These are phyloP conservation scores for Stygiomarasmius scandens DNA, from an alignment of 1,284 basidiomycete genomes.

Conservation along the genomic window DNA sequence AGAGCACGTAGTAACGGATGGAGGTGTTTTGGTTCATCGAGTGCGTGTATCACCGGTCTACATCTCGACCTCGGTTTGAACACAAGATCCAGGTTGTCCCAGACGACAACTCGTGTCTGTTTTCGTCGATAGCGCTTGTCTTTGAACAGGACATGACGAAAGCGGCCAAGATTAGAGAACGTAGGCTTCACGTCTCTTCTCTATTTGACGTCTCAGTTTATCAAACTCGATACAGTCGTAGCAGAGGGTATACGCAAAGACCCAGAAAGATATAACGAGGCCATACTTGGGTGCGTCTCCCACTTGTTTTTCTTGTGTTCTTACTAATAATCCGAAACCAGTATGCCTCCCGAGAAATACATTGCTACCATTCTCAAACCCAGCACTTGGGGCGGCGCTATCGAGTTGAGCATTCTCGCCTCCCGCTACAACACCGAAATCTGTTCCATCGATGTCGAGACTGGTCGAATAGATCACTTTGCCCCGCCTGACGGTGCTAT, in stretches of 20 bases:
- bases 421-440: constrained; percentile 85
- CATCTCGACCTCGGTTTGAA: constrained; percentile 3
- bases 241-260: constrained; percentile 78
- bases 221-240: constrained; percentile 56
- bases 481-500: constrained; percentile 44
- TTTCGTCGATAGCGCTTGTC: constrained; percentile 82
- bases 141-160: constrained; percentile 81
- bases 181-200: constrained; percentile 39
- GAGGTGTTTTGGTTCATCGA: constrained; percentile 70
- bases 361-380: constrained; percentile 80
- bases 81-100: constrained; percentile 69
- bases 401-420: constrained; percentile 85
- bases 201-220: constrained; percentile 4
- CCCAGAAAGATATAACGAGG: constrained; percentile 76
- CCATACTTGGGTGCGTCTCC: constrained; percentile 73
- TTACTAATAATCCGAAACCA: constrained; percentile 15
- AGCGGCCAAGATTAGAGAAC: constrained; percentile 64
- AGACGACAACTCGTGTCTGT: constrained; percentile 93
- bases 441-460: constrained; percentile 87
- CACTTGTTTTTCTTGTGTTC: background rate
- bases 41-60: constrained; percentile 37
- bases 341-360: constrained; percentile 76
- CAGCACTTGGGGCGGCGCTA: constrained; percentile 91
- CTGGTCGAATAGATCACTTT: constrained; percentile 87
- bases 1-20: constrained; percentile 61